phyloP scores from a whole-genome alignment of 164 flowering plant genomes.

The Piper longum region DNA sequence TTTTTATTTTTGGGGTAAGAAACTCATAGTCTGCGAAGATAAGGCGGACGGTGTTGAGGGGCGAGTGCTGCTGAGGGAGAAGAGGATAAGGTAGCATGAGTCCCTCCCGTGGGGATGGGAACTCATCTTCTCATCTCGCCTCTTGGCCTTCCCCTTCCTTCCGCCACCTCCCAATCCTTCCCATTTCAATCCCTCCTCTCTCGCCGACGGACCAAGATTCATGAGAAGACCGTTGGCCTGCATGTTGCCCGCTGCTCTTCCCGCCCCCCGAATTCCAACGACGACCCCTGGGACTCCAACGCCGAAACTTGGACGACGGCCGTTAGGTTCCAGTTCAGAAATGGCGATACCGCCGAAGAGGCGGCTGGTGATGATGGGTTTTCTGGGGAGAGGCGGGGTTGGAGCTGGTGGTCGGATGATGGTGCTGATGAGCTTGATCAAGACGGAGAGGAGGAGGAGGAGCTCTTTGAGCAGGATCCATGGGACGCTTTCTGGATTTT shows the following conservation, averaged over 20 bases:
- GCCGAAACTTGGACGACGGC: slow-evolving; percentile 17
- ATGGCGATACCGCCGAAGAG: neutral
- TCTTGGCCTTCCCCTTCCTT: neutral
- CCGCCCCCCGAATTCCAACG: neutral
- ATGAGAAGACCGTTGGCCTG: neutral
- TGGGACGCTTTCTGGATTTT: slow-evolving; percentile 37
- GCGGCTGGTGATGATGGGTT: slow-evolving; percentile 4
- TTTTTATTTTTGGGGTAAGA: too few species aligned
- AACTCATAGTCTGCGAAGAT: too few species aligned
- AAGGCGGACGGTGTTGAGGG: too few species aligned
- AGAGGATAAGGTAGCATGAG: slow-evolving; percentile 2
- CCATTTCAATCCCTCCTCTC: neutral
- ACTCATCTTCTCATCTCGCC: neutral
- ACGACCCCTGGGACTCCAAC: slow-evolving; percentile 26
- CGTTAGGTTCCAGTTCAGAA: slow-evolving; percentile 6
- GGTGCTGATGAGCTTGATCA: slow-evolving; percentile 4
- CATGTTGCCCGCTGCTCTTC: slow-evolving; percentile 2
- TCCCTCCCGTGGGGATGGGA: neutral
- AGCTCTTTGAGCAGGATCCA: slow-evolving; percentile 8
- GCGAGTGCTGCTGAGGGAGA: neutral
- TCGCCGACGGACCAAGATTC: slow-evolving; percentile 4
- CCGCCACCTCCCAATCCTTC: neutral
- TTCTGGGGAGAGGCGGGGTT: slow-evolving; percentile 8
- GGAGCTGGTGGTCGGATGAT: slow-evolving; percentile 23
- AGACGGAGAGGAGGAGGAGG: slow-evolving; percentile 11